A percentile compares a stretch with the other conserved stretches of the same genome.
These are phyloP conservation scores for Sugiyamaella qingdaonensis DNA, from an alignment of 805 yeast genomes.

Conservation along the genomic window DNA sequence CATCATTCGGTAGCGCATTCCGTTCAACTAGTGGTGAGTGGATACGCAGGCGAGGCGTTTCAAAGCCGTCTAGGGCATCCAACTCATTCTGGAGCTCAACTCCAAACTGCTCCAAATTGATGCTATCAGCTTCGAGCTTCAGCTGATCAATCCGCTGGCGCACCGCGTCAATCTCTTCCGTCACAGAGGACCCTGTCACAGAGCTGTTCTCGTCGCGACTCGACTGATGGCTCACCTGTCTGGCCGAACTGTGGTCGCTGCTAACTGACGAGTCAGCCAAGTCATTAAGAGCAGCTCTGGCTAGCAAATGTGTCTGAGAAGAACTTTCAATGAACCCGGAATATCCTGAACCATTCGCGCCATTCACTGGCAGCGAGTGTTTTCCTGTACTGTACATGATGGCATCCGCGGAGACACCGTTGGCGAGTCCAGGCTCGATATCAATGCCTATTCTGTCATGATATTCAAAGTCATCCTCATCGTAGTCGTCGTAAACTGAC, in stretches of 20 bases:
- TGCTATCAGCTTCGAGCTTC: conserved; percentile 6
- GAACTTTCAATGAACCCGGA: background rate
- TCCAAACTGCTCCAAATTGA: background rate
- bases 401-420: background rate
- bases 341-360: background rate
- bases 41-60: background rate
- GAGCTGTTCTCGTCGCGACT: background rate
- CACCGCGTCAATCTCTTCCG: conserved; percentile 15
- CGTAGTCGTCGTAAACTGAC: background rate
- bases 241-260: background rate
- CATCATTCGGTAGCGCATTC: background rate
- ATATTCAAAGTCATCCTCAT: background rate
- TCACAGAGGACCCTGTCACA: conserved; percentile 4
- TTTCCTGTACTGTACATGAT: background rate
- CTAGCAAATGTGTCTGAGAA: background rate
- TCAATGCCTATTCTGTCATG: background rate
- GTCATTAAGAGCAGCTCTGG: background rate
- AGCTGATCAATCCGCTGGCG: conserved; percentile 10
- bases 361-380: background rate
- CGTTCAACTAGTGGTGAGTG: background rate
- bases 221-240: background rate
- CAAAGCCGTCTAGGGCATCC: background rate
- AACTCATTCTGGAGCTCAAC: conserved; percentile 1
- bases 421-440: background rate
- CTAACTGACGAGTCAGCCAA: background rate